These are phyloP conservation scores for Trichophyton rubrum DNA, from an alignment of 2,329 filamentous ascomycete genomes.

Conservation along the genomic window DNA sequence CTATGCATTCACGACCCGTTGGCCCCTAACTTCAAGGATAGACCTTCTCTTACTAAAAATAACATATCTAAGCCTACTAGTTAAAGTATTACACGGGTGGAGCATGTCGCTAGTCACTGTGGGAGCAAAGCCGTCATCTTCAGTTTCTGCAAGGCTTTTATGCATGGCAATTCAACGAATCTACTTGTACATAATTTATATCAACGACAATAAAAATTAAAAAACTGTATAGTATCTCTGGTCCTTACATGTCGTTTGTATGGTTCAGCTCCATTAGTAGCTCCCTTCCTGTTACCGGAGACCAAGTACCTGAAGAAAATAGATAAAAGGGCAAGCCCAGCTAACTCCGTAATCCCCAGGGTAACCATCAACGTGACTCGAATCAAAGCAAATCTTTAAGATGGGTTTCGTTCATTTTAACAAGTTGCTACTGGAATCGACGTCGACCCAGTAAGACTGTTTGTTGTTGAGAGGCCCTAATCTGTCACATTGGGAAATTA, in stretches of 20 bases:
- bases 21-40: background rate
- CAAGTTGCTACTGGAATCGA: conserved; percentile 17
- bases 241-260: background rate
- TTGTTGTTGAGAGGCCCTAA: conserved; percentile 7
- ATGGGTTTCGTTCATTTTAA: background rate
- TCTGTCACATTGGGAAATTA: background rate
- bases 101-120: background rate
- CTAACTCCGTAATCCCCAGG: background rate
- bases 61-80: background rate
- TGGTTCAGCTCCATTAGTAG: background rate
- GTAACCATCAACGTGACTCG: too few species aligned
- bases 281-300: too few species aligned
- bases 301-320: too few species aligned
- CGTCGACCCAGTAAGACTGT: conserved; percentile 17
- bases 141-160: background rate
- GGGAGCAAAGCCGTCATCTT: background rate
- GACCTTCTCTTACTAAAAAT: background rate
- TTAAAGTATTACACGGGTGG: background rate
- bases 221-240: background rate
- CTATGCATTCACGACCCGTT: background rate
- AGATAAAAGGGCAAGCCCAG: background rate
- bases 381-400: background rate
- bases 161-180: background rate
- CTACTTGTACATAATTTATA: background rate
- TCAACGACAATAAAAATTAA: background rate